phyloP scores from a whole-genome alignment of 192 early-diverging fungal species.

The Kappamyces sp. region DNA sequence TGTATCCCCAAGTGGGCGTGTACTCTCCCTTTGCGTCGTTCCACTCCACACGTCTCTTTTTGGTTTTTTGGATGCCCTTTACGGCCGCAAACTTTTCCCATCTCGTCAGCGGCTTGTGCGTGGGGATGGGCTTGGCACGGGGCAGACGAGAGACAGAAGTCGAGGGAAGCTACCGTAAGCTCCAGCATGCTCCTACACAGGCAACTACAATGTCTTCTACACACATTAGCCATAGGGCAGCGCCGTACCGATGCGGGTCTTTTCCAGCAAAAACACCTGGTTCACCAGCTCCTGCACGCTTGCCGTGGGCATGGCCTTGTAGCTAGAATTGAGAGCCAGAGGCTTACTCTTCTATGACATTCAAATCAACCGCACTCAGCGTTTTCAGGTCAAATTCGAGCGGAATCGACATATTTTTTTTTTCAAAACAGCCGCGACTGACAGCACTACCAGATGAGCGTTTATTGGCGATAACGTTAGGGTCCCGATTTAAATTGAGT shows the following conservation, averaged over 20 bases:
- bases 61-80: conserved; percentile 87
- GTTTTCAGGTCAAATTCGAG: conserved; percentile 9
- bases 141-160: conserved; percentile 9
- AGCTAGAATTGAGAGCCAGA: conserved; percentile 7
- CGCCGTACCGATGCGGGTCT: not conserved
- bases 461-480: too few species aligned
- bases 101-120: conserved; percentile 81
- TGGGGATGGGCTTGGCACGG: conserved; percentile 52
- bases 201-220: not conserved
- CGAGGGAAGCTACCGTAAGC: conserved; percentile 16
- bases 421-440: too few species aligned
- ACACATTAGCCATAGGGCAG: not conserved
- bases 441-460: too few species aligned
- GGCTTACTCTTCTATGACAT: not conserved
- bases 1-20: conserved; percentile 86
- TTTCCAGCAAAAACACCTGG: conserved; percentile 8
- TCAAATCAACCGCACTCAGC: conserved; percentile 9
- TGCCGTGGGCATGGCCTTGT: not conserved
- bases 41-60: conserved; percentile 74
- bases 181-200: conserved; percentile 11
- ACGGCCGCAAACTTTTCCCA: conserved; percentile 98
- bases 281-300: conserved; percentile 16
- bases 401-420: conserved; percentile 1
- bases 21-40: conserved; percentile 81
- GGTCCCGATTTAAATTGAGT: too few species aligned